Evolutionary conservation across 148 eudicot species (phyloP).

Genomic region (Fagopyrum esculentum): DNA sequence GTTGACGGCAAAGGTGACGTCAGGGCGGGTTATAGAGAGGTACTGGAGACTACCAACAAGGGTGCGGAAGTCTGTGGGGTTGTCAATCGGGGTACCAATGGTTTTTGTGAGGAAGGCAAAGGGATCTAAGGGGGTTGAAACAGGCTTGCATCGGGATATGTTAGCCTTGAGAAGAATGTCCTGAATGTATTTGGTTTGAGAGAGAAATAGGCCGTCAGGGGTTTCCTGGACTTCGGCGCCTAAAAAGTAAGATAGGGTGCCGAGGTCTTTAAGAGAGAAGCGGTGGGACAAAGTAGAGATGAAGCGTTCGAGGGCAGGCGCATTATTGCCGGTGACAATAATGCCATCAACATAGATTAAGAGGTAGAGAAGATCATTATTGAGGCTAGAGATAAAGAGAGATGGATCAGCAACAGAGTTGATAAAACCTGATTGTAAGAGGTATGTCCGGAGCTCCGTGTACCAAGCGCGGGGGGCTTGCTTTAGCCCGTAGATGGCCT

Average conservation of each 20-base stretch:
- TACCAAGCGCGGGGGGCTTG: not conserved
- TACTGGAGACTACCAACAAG: not conserved
- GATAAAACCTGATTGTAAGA: not conserved
- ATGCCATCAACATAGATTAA: not conserved
- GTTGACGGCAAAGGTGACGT: not conserved
- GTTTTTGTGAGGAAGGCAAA: not conserved
- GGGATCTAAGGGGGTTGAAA: not conserved
- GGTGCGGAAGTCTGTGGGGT: not conserved
- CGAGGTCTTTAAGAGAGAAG: not conserved
- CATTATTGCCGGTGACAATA: not conserved
- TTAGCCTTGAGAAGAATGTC: not conserved
- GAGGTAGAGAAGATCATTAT: not conserved
- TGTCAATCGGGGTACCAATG: not conserved
- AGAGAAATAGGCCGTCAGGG: no score
- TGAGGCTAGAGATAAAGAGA: not conserved
- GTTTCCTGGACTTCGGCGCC: not conserved
- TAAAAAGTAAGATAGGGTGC: not conserved
- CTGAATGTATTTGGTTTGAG: not conserved
- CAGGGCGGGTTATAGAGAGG: not conserved
- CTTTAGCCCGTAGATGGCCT: not conserved
- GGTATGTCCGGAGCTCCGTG: not conserved
- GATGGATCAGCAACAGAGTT: not conserved
- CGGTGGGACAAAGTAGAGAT: not conserved
- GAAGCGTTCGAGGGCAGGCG: not conserved
- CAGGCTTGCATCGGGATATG: not conserved